phyloP scores from a whole-genome alignment of 306 rosid species.

The Trifolium dubium region DNA sequence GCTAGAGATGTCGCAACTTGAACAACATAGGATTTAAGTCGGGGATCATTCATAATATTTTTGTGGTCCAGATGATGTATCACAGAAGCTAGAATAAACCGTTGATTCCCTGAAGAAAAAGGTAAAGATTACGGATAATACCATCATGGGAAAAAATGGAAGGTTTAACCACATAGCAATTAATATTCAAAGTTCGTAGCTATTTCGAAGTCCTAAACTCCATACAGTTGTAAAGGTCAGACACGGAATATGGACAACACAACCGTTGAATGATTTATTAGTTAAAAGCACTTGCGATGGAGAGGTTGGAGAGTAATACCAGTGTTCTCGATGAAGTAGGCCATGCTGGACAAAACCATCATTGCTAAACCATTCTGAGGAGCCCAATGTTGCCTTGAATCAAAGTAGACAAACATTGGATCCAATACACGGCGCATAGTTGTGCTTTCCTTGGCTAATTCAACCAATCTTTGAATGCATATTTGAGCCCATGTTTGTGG shows the following conservation, averaged over 20 bases:
- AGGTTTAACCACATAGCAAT: neutral
- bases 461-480: constrained; percentile 89
- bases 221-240: neutral
- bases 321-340: constrained; percentile 71
- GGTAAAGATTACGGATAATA: constrained; percentile 25
- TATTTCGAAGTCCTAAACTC: constrained; percentile 11
- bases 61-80: constrained; percentile 98
- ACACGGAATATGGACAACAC: constrained; percentile 15
- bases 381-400: constrained; percentile 77
- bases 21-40: constrained; percentile 71
- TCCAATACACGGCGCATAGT: constrained; percentile 90
- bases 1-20: constrained; percentile 82
- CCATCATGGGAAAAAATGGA: neutral
- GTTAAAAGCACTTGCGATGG: constrained; percentile 15
- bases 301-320: constrained; percentile 50
- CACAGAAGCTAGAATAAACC: constrained; percentile 65
- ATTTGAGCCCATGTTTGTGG: constrained; percentile 93
- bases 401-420: constrained; percentile 88
- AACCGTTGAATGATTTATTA: neutral
- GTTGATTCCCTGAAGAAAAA: constrained; percentile 73
- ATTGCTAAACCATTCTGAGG: constrained; percentile 78
- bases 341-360: constrained; percentile 79
- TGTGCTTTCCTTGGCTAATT: constrained; percentile 88
- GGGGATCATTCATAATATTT: constrained; percentile 74
- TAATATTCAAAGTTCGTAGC: neutral